Evolutionary conservation across 176 grass and related monocot species (phyloP), one percentile per base, ranked within the genome.

Genomic region (Miscanthus lutarioriparius): DNA sequence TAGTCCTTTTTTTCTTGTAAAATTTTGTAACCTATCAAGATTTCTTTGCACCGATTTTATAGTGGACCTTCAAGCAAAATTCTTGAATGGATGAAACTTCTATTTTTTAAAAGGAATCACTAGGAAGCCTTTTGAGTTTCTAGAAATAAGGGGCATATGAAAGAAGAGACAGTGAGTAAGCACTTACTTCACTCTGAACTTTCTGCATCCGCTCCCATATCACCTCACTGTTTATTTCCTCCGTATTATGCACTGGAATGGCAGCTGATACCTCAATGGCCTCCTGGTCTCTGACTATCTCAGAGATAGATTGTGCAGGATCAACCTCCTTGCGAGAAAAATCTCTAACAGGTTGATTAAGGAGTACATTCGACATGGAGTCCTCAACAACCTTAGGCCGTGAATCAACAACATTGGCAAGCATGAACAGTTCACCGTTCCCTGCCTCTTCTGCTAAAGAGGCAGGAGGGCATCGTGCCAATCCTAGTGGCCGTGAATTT

Each of bases 301-400:
- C 9, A 54, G 47, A 19, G 17, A 20, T 36, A 75, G 47, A 54
- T 75, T 75, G 73, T 75, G 16, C 73, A 75, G 28, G 47, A 75
- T 32, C 72, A 11, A 20, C 26, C 1, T 74, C 72, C 17, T 32
- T 33, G 26, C 4, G 27, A 49, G 72, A 30, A 75, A 17, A 54
- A 36, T 54, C 47, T 20, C 5, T 33, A 54, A 54, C 27, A 22
- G 4, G 4, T 30, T 75, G 72, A 17, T 22, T 30, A 75, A 53
- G 27, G 47, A 35, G 47, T 53, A 12, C 47, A 75, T 75, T 51
- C 8, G 43, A 74, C 43, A 32, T 27, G 14, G 71, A 49, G 43
- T 32, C 15, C 43, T 32, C 43, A 32, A 16, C 71, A 44, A 30
- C 72, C 44, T 74, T 74, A 74, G 72, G 72, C 49, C 49, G 49